Base-by-base conservation (phyloP, 768 basidiomycete genomes). In the Leccinum subgranulosum region DNA sequence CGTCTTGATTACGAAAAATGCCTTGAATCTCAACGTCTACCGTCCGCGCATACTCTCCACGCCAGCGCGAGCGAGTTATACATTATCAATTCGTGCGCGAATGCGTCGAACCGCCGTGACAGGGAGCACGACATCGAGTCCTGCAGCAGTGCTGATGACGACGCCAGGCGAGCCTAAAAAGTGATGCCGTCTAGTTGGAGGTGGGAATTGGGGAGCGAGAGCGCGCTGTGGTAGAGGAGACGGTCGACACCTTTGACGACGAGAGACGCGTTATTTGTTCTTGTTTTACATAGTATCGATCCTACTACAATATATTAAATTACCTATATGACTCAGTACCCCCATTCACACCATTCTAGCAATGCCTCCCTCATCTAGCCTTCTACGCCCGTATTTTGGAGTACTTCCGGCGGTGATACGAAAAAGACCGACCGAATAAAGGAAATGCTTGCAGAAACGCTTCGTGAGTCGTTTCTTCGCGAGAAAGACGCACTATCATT, bases 41-140 rank as follows among this genome's bases (percentile, higher is more conserved):
- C 87, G 73, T 17, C 88, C 86, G 39, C 88, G 88, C 88, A 92
- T 90, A 69, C 84, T 88, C 71, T 91, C 90, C 51, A 68, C 0
- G 87, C 84, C 21, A 91, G 71, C 4, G 90, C 86, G 12, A 91
- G 75, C 0, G 85, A 84, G 60, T 87, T 89, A 59, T 86, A 76
- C 21, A n/a, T n/a, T n/a, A 91, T 76, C 14, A 92, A 73, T 17
- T 76, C 75, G 10, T 58, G 47, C 1, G 60, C 55, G 5, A 41
- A 55, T 23, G 66, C 58, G 15, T 73, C 70, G 47, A 76, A 74
- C 23, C 56, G 54, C 12, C 61, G 19, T 19, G 19, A 29, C n/a
- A 49, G 53, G n/a, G 56, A 48, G 9, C 51, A 58, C 3, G 68
- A 66, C 0, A 69, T 69, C 6, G 69, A 66, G 41, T 69, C 62